phyloP scores from a whole-genome alignment of 1,284 basidiomycete species.

The Apiotrichum brassicae region DNA sequence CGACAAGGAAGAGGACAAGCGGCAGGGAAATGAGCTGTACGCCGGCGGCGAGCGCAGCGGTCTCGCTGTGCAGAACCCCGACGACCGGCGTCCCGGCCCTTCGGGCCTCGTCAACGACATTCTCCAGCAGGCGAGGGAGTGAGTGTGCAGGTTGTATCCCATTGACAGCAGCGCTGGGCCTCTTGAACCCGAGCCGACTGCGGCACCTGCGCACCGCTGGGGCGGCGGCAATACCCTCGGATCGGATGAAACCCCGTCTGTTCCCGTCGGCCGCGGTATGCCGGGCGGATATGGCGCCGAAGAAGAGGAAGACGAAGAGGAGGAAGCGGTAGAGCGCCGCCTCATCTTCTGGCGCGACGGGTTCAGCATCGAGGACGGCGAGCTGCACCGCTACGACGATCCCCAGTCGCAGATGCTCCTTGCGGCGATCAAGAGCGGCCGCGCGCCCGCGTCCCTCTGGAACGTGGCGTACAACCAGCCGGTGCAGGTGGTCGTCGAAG shows the following conservation, averaged over 20 bases:
- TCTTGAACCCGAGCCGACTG: conserved; percentile 12
- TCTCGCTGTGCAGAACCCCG: conserved; percentile 80
- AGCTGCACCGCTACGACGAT: conserved; percentile 76
- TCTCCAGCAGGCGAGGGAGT: conserved; percentile 75
- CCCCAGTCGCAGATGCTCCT: conserved; percentile 71
- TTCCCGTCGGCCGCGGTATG: conserved; percentile 46
- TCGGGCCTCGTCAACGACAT: conserved; percentile 67
- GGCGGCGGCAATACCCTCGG: conserved; percentile 69
- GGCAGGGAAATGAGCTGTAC: conserved; percentile 54
- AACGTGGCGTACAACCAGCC: conserved; percentile 73
- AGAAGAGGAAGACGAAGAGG: conserved; percentile 49
- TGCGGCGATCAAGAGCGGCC: conserved; percentile 74
- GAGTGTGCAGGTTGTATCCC: conserved; percentile 35
- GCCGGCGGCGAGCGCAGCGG: conserved; percentile 65
- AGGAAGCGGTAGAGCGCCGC: conserved; percentile 61
- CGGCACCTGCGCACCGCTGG: conserved; percentile 4
- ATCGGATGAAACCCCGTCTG: conserved; percentile 64
- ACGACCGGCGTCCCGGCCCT: conserved; percentile 42
- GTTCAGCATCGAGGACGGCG: conserved; percentile 87
- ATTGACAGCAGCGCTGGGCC: conserved; percentile 11
- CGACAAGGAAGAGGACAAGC: conserved; percentile 20
- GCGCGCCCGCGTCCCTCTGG: conserved; percentile 68
- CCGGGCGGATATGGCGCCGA: conserved; percentile 10
- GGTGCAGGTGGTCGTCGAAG: conserved; percentile 75
- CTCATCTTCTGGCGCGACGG: conserved; percentile 93